Evolutionary conservation across 2,329 filamentous ascomycete genomes (phyloP), one percentile per base, ranked within the genome.

Genomic region (Colletotrichum simmondsii): DNA sequence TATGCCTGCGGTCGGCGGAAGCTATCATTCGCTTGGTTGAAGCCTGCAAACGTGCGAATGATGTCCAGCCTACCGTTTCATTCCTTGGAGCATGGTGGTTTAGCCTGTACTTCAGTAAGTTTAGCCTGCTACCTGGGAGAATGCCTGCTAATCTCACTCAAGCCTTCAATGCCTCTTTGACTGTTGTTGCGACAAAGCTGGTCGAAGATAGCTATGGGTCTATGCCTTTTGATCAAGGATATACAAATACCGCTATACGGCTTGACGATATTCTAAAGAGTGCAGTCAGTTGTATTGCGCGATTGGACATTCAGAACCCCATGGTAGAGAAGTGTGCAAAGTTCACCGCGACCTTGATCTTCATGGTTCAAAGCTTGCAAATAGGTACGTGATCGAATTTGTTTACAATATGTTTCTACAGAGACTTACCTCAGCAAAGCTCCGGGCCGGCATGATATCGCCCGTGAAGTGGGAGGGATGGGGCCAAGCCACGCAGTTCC

Each of bases 1-100:
- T 73, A n/a, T 78, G 76, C 46, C 65, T 80, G 5, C 68, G 75
- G 19, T 77, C 77, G 0, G 78, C 79, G 0, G 73, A 77, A 19
- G 72, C 67, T 11, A 74, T 78, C 14, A 77, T 80, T 8, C 60
- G 65, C 1, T 75, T 78, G 16, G 74, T 79, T 8, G 68, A 74
- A 3, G 64, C 69, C 4, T 71, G 77, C 11, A 73, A 74, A 26
- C 67, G 72, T 12, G 73, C 75, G 11, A 61, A 62, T 1, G 73
- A 68, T 5, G 37, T 26, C 12, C 26, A 72, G 1, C 63, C 74
- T 11, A 65, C 61, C 4, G 64, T 74, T 8, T 73, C 68, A 8
- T 72, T 79, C 26, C 73, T 80, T 2, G 79, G 79, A 1, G 79
- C 79, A 1, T 80, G 79, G 79, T 80, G 79, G 76, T 81, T 80